Conservation (phyloP, 805 yeast species). For the Citeromyces nyonsensis region DNA sequence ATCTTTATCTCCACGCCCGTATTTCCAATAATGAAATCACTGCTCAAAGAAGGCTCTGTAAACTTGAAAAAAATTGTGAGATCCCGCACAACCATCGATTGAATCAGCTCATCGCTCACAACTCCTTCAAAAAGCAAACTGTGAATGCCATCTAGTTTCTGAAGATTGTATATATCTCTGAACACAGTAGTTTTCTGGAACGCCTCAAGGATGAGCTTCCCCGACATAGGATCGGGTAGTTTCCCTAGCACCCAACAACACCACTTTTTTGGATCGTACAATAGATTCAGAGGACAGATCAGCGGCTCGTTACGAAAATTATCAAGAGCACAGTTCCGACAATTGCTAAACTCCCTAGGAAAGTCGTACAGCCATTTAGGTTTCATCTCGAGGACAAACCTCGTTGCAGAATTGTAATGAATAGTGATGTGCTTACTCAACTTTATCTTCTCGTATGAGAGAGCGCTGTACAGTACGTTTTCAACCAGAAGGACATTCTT, state of each 20-base stretch:
- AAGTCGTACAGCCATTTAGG: slow-evolving; percentile 35
- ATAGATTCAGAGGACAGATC: slow-evolving; percentile 23
- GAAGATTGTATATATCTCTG: slow-evolving; percentile 13
- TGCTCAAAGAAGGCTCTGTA: slow-evolving; percentile 9
- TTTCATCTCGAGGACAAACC: slow-evolving; percentile 22
- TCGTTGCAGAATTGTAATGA: slow-evolving; percentile 2
- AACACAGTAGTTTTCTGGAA: slow-evolving; percentile 3
- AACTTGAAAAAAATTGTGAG: slow-evolving; percentile 28
- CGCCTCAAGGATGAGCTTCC: not conserved
- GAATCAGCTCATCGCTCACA: slow-evolving; percentile 22
- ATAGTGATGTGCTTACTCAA: slow-evolving; percentile 12
- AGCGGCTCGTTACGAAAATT: not conserved
- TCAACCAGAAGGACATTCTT: no score
- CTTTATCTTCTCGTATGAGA: slow-evolving; percentile 2
- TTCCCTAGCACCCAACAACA: slow-evolving; percentile 10
- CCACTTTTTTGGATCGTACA: slow-evolving; percentile 15
- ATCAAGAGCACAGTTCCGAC: slow-evolving; percentile 27
- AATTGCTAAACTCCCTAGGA: slow-evolving; percentile 13
- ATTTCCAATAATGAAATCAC: not conserved
- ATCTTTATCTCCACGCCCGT: slow-evolving; percentile 10
- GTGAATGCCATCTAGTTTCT: slow-evolving; percentile 16
- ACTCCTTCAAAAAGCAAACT: slow-evolving; percentile 12
- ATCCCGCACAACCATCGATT: slow-evolving; percentile 37
- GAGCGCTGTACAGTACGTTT: no score
- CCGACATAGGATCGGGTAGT: not conserved